Base-by-base conservation (phyloP, 2,329 filamentous ascomycete species). In the Furcasterigmium furcatum region DNA sequence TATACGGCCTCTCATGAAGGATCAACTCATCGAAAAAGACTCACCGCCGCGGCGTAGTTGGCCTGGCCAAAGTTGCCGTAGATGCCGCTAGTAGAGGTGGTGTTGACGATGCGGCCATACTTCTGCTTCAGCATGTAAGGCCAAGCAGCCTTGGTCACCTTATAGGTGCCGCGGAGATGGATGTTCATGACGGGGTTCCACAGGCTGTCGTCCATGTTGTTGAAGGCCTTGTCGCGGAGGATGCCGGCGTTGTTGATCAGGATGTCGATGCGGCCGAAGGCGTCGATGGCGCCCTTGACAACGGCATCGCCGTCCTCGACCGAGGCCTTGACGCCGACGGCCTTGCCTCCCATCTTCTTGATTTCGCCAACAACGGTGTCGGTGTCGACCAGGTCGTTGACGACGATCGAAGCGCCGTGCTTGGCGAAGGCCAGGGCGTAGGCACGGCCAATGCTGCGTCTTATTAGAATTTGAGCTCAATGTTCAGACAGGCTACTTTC, bases 61-160 rank as follows among this genome's bases (percentile, higher is more conserved):
- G 92, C 89, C 72, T 99, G 94, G 52, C 94, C 94, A 65, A 99
- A 99, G 80, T 96, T 99, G 58, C 94, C 94, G 66, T 99, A 99
- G 68, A 99, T 95, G 70, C 94, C 94, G 58, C 88, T 95, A 41
- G 94, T 97, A 29, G 90, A 95, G 34, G 94, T 94, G 40, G 94
- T 99, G 79, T 99, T 99, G 62, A 99, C 78, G 50, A 99, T 84
- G 60, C 94, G 90, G 55, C 94, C 94, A 61, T 96, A 99, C 78
- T 96, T 97, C 70, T 99, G 94, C 80, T 96, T 96, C 43, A 97
- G 78, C 77, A 99, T 88, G 70, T 95, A 88, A 42, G 94, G 94
- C 91, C 92, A 99, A 18, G 94, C 94, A 50, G 94, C 94, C 80
- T 96, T 96, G 63, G 90, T 92, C 54, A 92, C 83, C 75, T 96